Conservation (phyloP, 139 green algal genomes). For the Micractinium sp. region DNA sequence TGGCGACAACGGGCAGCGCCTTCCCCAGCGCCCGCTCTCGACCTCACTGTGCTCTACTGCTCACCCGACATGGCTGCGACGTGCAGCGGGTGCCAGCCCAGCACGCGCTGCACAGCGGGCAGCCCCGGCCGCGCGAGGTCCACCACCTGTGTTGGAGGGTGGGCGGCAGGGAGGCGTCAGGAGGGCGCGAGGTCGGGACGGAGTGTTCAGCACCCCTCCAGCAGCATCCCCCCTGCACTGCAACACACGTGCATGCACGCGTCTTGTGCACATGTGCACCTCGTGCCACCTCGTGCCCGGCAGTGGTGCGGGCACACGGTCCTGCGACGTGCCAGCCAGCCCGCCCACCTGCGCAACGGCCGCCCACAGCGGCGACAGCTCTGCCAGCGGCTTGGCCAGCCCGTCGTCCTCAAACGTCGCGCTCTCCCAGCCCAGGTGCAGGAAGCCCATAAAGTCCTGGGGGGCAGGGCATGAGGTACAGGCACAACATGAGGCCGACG, state of each 20-base stretch:
- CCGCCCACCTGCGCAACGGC: conserved; percentile 23
- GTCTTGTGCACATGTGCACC: too few species aligned
- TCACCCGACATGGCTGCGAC: conserved; percentile 59
- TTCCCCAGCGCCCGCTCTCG: not conserved
- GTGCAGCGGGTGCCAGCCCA: conserved; percentile 67
- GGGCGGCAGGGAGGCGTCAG: too few species aligned
- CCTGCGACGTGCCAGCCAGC: too few species aligned
- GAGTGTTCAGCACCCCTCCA: not conserved
- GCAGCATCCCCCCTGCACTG: not conserved
- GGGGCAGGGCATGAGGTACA: not conserved
- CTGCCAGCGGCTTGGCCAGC: conserved; percentile 18
- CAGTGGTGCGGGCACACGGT: too few species aligned
- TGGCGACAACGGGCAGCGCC: not conserved
- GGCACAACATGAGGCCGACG: too few species aligned
- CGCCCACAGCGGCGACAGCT: conserved; percentile 44
- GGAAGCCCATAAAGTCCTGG: conserved; percentile 73
- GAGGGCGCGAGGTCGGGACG: too few species aligned
- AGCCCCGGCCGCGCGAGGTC: conserved; percentile 50
- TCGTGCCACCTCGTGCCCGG: too few species aligned
- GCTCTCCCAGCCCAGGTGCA: conserved; percentile 70
- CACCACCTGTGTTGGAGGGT: conserved; percentile 2
- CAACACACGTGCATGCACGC: too few species aligned
- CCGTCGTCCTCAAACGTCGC: conserved; percentile 51
- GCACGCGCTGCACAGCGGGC: conserved; percentile 54
- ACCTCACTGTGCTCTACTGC: not conserved